Evolutionary conservation across 257 asterid genomes (phyloP).

Genomic region (Vinca minor): DNA sequence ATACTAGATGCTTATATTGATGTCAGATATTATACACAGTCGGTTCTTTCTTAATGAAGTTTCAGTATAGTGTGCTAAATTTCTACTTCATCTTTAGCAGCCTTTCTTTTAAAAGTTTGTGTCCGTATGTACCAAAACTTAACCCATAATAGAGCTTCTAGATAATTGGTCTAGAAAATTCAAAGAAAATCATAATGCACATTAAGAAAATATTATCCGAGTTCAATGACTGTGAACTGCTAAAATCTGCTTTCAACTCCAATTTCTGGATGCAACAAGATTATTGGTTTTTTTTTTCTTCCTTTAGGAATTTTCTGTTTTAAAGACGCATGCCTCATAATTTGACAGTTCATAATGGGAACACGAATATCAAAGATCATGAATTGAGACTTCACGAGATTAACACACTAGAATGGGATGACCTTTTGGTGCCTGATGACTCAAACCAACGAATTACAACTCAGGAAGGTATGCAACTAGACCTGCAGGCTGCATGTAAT

Average conservation of each 20-base stretch:
- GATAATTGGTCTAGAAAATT: neutral
- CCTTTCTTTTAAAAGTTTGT: neutral
- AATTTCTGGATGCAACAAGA: neutral
- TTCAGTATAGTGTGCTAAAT: neutral
- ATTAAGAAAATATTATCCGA: neutral
- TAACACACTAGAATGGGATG: constrained; percentile 98
- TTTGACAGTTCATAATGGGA: constrained; percentile 46
- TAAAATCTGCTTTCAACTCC: neutral
- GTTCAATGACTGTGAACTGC: neutral
- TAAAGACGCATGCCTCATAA: constrained; percentile 17
- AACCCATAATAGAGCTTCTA: neutral
- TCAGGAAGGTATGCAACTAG: constrained; percentile 46
- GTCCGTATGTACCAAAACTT: neutral
- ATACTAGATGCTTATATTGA: neutral
- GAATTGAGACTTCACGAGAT: constrained; percentile 74
- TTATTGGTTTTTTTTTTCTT: neutral
- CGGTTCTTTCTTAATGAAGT: neutral
- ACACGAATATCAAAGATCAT: constrained; percentile 41
- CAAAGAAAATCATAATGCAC: constrained; percentile 1
- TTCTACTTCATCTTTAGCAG: neutral
- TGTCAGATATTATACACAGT: neutral
- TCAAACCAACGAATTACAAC: constrained; percentile 37
- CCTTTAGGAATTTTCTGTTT: no score
- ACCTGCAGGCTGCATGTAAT: neutral
- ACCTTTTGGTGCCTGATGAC: constrained; percentile 66